Evolutionary conservation across 2,329 filamentous ascomycete species (phyloP).

Genomic region (Cercospora sp.): DNA sequence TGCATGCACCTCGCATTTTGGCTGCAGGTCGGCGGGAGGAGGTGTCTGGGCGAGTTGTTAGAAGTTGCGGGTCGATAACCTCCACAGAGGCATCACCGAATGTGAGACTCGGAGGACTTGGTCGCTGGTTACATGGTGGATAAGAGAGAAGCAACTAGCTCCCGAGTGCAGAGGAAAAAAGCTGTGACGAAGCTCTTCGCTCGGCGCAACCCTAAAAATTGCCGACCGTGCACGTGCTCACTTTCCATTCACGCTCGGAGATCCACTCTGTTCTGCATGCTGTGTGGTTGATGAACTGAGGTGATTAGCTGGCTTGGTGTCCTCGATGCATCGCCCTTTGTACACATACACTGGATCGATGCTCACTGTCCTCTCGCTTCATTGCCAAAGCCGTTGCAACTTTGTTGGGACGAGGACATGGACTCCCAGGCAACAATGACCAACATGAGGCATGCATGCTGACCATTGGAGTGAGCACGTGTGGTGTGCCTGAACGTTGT

Average conservation of each 20-base stretch:
- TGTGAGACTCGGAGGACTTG: conserved; percentile 4
- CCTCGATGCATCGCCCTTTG: neutral
- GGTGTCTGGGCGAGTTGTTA: neutral
- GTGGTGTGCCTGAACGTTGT: neutral
- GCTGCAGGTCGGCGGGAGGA: neutral
- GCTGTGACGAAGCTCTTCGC: neutral
- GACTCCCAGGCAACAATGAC: neutral
- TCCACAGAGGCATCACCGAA: conserved; percentile 30
- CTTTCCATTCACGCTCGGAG: neutral
- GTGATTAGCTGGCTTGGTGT: neutral
- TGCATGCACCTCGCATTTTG: conserved; percentile 65
- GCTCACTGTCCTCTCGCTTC: neutral
- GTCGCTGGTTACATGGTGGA: conserved; percentile 20
- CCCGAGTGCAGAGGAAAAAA: conserved; percentile 6
- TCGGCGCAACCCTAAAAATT: neutral
- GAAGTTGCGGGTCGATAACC: conserved; percentile 23
- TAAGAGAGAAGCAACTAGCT: conserved; percentile 1
- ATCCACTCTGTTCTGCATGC: neutral
- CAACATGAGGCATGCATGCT: conserved; percentile 2
- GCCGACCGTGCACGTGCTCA: conserved; percentile 10
- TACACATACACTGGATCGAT: neutral
- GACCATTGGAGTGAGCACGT: neutral
- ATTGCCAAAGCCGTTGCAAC: neutral
- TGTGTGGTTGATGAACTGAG: neutral
- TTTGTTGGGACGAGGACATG: neutral